Evolutionary conservation across 2,329 filamentous ascomycete genomes (phyloP).

Genomic region (Fusarium cicatricum): DNA sequence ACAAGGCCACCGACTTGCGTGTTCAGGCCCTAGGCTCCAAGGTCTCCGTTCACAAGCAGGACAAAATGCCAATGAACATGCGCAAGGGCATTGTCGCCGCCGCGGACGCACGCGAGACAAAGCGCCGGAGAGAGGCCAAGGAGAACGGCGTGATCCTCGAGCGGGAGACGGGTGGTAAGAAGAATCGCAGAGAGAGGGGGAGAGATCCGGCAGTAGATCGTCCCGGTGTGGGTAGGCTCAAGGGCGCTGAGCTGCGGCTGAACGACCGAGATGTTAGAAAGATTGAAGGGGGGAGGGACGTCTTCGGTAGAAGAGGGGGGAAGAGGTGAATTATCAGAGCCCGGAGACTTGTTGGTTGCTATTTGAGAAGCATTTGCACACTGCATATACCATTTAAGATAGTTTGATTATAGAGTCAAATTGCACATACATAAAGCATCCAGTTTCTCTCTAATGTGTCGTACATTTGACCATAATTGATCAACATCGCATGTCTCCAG

Average conservation of each 20-base stretch:
- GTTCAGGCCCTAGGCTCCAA: constrained; percentile 84
- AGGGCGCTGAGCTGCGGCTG: constrained; percentile 79
- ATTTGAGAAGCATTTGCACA: too few species aligned
- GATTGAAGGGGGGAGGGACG: constrained; percentile 66
- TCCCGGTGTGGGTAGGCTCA: constrained; percentile 82
- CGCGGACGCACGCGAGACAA: constrained; percentile 69
- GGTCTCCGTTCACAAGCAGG: constrained; percentile 75
- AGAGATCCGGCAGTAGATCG: constrained; percentile 72
- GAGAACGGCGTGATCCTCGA: constrained; percentile 94
- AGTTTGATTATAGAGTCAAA: not conserved
- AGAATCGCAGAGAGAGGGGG: constrained; percentile 53
- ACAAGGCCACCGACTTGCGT: constrained; percentile 84
- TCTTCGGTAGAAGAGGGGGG: constrained; percentile 51
- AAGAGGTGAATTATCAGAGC: constrained; percentile 7
- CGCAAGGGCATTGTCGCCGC: constrained; percentile 84
- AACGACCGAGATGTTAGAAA: constrained; percentile 78
- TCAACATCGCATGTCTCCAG: constrained; percentile 11
- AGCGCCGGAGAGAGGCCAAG: constrained; percentile 77
- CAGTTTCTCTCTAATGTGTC: constrained; percentile 31
- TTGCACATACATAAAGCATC: constrained; percentile 14
- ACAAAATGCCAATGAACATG: constrained; percentile 88
- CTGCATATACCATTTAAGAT: not conserved
- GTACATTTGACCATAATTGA: constrained; percentile 19
- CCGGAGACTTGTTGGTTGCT: too few species aligned
- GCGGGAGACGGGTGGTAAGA: constrained; percentile 53